Percentiles rank a stretch among this genome's conserved stretches.
These are phyloP conservation scores for Rostrohypoxylon terebratum DNA, from an alignment of 495 filamentous ascomycete species.

Conservation along the genomic window DNA sequence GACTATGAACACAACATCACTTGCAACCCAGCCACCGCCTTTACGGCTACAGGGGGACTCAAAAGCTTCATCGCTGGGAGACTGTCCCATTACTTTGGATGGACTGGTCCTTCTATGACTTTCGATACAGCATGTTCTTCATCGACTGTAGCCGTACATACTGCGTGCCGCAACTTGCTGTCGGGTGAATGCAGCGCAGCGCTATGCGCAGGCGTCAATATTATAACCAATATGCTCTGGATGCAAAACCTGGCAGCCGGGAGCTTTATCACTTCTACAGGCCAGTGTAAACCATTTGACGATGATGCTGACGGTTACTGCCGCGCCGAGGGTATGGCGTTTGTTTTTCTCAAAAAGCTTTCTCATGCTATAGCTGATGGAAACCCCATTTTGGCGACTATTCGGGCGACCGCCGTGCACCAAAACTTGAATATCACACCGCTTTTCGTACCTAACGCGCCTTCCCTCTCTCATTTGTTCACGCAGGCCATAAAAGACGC, in stretches of 20 bases:
- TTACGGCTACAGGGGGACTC: constrained; percentile 6
- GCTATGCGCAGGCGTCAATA: too few relatives aligned
- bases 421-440: constrained; percentile 48
- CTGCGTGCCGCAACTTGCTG: too few relatives aligned
- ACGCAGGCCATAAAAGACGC: constrained; percentile 10
- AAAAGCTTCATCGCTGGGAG: constrained; percentile 1
- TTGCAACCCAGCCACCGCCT: constrained; percentile 14
- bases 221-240: not conserved
- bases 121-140: constrained; percentile 65
- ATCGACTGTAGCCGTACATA: constrained; percentile 56
- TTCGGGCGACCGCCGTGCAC: constrained; percentile 67
- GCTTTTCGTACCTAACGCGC: constrained; percentile 1
- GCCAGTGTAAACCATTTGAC: constrained; percentile 69
- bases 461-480: not conserved
- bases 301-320: constrained; percentile 72
- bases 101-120: constrained; percentile 59
- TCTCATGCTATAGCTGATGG: constrained; percentile 70
- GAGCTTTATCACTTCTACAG: constrained; percentile 51
- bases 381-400: constrained; percentile 69
- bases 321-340: constrained; percentile 68
- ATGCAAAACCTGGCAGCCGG: constrained; percentile 50
- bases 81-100: constrained; percentile 58
- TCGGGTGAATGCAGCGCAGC: constrained; percentile 49
- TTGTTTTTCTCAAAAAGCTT: constrained; percentile 69
- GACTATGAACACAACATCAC: constrained; percentile 39